Conservation (phyloP, 768 basidiomycete species). For the Boletus sensibilis region DNA sequence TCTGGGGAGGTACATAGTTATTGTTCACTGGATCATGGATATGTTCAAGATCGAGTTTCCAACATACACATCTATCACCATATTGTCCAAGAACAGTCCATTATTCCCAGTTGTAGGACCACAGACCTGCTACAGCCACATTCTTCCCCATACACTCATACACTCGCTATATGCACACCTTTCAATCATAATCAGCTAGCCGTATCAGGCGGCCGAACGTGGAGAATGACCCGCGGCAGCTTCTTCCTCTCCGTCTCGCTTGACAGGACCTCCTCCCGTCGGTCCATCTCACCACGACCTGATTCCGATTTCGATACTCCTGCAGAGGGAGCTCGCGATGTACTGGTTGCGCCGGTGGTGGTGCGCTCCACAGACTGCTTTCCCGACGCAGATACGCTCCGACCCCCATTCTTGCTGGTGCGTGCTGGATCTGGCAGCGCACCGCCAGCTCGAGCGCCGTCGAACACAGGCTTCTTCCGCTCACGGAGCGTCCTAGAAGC, state of each 20-base stretch:
- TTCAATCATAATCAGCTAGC: background rate
- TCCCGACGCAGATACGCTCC: constrained; percentile 3
- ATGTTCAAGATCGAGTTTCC: no score
- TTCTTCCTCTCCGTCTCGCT: constrained; percentile 42
- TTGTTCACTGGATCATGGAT: no score
- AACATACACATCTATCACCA: no score
- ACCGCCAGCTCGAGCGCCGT: background rate
- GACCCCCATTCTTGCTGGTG: background rate
- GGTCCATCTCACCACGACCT: background rate
- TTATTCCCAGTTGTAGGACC: no score
- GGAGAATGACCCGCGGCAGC: constrained; percentile 54
- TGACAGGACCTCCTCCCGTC: background rate
- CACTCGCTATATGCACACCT: background rate
- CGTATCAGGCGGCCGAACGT: constrained; percentile 44
- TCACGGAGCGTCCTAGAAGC: constrained; percentile 52
- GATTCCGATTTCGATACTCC: background rate
- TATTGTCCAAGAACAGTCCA: no score
- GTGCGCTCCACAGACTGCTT: constrained; percentile 4
- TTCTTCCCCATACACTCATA: background rate
- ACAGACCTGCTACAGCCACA: background rate
- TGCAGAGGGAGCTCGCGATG: background rate
- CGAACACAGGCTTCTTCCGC: constrained; percentile 33
- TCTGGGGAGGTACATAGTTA: no score
- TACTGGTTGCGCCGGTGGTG: background rate
- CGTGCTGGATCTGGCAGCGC: background rate